A percentile compares a stretch with the other conserved stretches of the same genome.
phyloP scores from a whole-genome alignment of 257 asterid genomes.

The Fraxinus americana region DNA sequence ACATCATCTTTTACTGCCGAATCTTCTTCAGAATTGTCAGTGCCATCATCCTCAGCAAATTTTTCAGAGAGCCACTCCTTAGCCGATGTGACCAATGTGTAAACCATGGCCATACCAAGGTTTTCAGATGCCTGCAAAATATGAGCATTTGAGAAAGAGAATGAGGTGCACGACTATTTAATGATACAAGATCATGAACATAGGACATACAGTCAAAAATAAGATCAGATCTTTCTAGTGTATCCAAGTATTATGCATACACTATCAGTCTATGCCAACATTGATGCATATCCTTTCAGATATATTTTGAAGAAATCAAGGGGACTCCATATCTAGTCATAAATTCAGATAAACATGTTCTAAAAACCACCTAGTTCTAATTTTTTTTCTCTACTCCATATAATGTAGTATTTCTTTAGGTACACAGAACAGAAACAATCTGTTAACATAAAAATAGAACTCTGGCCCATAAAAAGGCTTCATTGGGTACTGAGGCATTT shows the following conservation, averaged over 20 bases:
- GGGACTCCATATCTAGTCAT: not conserved
- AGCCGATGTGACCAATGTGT: constrained; percentile 87
- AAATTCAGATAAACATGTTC: not conserved
- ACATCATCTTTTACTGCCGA: constrained; percentile 79
- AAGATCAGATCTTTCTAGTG: not conserved
- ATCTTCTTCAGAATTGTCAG: constrained; percentile 53
- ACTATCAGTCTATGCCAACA: not conserved
- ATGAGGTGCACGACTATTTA: not conserved
- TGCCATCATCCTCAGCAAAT: constrained; percentile 64
- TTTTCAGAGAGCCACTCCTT: constrained; percentile 96
- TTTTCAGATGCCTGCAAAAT: constrained; percentile 69
- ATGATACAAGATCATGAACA: not conserved
- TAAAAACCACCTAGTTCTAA: not conserved
- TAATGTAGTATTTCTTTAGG: not conserved
- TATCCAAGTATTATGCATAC: not conserved
- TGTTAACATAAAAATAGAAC: not conserved
- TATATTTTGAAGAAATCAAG: not conserved
- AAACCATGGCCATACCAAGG: constrained; percentile 97
- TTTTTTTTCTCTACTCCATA: not conserved
- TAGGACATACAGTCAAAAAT: not conserved
- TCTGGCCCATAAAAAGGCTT: not conserved
- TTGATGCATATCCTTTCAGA: not conserved
- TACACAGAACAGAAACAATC: not conserved
- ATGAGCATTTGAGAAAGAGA: not conserved
- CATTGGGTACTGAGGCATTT: too few relatives aligned